A percentile compares a stretch with the other conserved stretches of the same genome.
Evolutionary conservation across 2,329 filamentous ascomycete species (phyloP).

Genomic region (Talaromyces sp.): DNA sequence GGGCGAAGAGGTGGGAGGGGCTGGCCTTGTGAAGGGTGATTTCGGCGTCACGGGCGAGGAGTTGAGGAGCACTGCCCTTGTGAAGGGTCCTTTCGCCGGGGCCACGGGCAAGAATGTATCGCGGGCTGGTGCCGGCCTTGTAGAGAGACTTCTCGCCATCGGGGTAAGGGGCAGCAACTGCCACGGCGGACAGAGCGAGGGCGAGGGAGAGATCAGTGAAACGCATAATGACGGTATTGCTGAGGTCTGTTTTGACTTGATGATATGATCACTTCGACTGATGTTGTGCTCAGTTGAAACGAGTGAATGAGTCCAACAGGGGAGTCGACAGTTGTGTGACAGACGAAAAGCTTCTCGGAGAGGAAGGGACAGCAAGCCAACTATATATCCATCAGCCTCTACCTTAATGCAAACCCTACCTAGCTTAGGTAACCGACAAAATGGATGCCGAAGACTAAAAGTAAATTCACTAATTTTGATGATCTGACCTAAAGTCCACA

Average conservation of each 20-base stretch:
- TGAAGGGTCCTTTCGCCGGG: conserved; percentile 2
- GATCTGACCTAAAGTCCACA: conserved; percentile 2
- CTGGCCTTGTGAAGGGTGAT: conserved; percentile 9
- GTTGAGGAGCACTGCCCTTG: background rate
- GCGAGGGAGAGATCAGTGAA: conserved; percentile 14
- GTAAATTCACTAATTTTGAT: background rate
- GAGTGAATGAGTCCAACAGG: background rate
- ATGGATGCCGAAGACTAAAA: background rate
- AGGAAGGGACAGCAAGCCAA: background rate
- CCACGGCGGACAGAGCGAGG: conserved; percentile 15
- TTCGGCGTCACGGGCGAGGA: conserved; percentile 8
- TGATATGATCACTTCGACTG: background rate
- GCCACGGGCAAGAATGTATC: conserved; percentile 7
- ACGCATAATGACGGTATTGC: conserved; percentile 10
- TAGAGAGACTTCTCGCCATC: conserved; percentile 8
- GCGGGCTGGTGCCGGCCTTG: conserved; percentile 9
- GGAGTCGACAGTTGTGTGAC: background rate
- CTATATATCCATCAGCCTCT: conserved; percentile 5
- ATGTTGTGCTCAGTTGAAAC: background rate
- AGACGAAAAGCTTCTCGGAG: background rate
- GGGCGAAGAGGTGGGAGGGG: conserved; percentile 7
- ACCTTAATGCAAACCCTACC: background rate
- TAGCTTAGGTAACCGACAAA: background rate
- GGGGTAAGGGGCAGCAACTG: conserved; percentile 11
- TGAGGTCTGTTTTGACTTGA: background rate